A percentile compares a stretch with the other conserved stretches of the same genome.
phyloP scores from a whole-genome alignment of 139 green algal genomes.

The Haematococcus lacustris region DNA sequence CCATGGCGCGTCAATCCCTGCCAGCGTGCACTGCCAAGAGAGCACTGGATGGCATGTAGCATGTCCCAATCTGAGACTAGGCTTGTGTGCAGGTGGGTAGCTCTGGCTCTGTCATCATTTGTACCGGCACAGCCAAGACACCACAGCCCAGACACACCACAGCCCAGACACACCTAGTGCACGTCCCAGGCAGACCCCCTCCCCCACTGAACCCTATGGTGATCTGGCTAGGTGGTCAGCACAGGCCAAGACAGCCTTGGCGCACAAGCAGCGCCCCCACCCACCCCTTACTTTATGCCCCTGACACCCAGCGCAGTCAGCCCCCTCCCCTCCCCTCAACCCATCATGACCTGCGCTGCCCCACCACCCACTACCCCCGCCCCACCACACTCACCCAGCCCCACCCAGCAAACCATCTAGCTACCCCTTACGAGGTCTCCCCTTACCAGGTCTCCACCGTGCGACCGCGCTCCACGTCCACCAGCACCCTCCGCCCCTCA shows the following conservation, averaged over 20 bases:
- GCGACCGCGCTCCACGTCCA: conserved; percentile 83
- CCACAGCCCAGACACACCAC: too few relatives aligned
- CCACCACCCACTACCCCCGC: not conserved
- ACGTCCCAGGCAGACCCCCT: too few relatives aligned
- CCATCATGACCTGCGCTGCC: not conserved
- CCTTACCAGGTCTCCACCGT: conserved; percentile 77
- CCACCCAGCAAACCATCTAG: not conserved
- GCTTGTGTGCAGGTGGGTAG: too few relatives aligned
- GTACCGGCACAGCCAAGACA: too few relatives aligned
- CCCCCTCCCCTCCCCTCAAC: not conserved
- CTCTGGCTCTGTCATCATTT: too few relatives aligned
- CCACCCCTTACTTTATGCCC: too few relatives aligned
- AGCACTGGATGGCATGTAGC: not conserved
- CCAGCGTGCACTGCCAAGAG: not conserved
- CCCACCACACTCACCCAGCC: not conserved
- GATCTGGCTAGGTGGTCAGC: too few relatives aligned
- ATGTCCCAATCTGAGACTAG: too few relatives aligned
- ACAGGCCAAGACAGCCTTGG: too few relatives aligned
- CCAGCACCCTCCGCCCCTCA: conserved; percentile 63
- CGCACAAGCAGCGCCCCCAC: too few relatives aligned
- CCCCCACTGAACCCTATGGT: too few relatives aligned
- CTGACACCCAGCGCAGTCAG: not conserved
- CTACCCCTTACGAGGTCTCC: not conserved
- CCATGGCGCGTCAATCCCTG: not conserved
- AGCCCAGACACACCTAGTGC: too few relatives aligned